Conservation (phyloP, 768 basidiomycete genomes). For the Leccinum ochraceum region DNA sequence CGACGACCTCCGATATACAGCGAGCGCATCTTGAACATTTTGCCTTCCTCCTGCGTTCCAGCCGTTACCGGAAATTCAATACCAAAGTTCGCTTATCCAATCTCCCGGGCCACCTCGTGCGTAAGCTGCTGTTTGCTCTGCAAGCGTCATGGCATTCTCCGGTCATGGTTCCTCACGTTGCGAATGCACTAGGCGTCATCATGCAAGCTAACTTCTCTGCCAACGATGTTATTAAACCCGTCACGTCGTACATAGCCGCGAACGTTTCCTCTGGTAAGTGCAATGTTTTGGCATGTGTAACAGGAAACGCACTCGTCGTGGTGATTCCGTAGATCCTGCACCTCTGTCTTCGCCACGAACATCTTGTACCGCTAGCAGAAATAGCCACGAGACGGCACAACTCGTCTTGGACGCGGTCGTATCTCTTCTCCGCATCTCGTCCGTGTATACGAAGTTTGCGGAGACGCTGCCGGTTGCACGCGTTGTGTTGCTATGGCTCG, state of each 20-base stretch:
- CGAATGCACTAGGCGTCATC: conserved; percentile 61
- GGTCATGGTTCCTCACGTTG: conserved; percentile 47
- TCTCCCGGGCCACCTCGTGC: conserved; percentile 53
- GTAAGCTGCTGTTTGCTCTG: conserved; percentile 77
- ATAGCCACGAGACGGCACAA: conserved; percentile 59
- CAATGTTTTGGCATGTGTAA: no score
- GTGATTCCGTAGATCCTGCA: not conserved
- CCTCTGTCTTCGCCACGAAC: conserved; percentile 12
- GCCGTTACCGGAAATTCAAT: conserved; percentile 78
- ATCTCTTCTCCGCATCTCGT: conserved; percentile 55
- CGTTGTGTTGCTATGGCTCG: conserved; percentile 76
- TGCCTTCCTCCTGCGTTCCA: conserved; percentile 65
- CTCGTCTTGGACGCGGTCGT: conserved; percentile 67
- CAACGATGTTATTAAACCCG: conserved; percentile 79
- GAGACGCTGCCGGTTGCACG: conserved; percentile 75
- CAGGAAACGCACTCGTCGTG: no score
- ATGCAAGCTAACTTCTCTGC: conserved; percentile 67
- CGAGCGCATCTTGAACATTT: conserved; percentile 82
- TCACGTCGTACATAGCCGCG: conserved; percentile 83
- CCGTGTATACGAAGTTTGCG: conserved; percentile 71
- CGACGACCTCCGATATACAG: conserved; percentile 70
- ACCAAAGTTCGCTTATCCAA: conserved; percentile 70
- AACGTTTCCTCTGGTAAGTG: conserved; percentile 42
- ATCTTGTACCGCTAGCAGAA: conserved; percentile 13
- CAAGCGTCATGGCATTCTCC: conserved; percentile 76